phyloP scores from a whole-genome alignment of 768 basidiomycete genomes.

The Mycena alexandri region DNA sequence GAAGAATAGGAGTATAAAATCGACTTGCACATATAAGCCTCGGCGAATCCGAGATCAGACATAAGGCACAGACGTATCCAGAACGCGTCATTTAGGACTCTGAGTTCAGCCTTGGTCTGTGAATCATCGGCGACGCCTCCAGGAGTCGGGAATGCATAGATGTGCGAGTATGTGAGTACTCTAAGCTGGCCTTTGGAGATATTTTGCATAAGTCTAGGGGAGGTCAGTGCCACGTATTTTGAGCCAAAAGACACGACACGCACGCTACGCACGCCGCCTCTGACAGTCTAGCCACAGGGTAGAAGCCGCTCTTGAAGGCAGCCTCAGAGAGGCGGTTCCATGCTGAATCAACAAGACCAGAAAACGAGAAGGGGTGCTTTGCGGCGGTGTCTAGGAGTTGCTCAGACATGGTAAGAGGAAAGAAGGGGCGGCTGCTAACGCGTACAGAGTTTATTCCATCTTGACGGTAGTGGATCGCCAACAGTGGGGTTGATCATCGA shows the following conservation, averaged over 20 bases:
- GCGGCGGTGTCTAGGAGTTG: conserved; percentile 55
- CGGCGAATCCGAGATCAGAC: conserved; percentile 80
- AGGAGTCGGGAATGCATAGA: conserved; percentile 58
- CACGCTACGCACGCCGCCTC: conserved; percentile 64
- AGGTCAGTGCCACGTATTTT: neutral
- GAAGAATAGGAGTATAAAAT: too few relatives aligned
- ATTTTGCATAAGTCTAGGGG: conserved; percentile 57
- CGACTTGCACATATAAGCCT: conserved; percentile 73
- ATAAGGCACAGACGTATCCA: conserved; percentile 71
- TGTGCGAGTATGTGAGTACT: conserved; percentile 58
- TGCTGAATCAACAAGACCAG: conserved; percentile 54
- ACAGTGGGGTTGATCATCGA: too few relatives aligned
- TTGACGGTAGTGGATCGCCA: too few relatives aligned
- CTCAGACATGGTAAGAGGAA: conserved; percentile 47
- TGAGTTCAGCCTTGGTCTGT: conserved; percentile 56
- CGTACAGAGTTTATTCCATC: too few relatives aligned
- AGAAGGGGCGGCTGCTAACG: neutral
- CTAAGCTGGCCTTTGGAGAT: conserved; percentile 63
- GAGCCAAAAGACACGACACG: conserved; percentile 36
- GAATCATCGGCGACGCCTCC: conserved; percentile 38
- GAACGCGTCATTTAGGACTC: conserved; percentile 65
- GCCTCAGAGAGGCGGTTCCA: conserved; percentile 48
- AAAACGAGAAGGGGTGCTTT: conserved; percentile 60
- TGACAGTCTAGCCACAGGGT: conserved; percentile 56
- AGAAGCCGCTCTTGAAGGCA: conserved; percentile 56